phyloP scores from a whole-genome alignment of 768 basidiomycete species.

The Collybia sordida region DNA sequence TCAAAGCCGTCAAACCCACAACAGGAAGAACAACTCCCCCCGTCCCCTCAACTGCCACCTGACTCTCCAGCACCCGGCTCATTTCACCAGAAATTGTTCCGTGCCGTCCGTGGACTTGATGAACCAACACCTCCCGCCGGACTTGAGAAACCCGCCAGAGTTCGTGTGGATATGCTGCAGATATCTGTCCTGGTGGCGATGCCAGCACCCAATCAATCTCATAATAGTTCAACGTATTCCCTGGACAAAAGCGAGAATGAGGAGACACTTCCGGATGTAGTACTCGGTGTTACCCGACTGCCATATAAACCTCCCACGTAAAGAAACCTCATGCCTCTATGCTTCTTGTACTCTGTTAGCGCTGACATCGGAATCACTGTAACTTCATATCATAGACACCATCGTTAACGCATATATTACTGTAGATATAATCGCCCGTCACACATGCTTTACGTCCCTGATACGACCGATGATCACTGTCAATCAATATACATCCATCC shows the following conservation, averaged over 20 bases:
- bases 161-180: conserved; percentile 40
- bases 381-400: not conserved
- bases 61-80: conserved; percentile 1
- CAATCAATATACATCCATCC: not conserved
- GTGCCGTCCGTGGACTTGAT: conserved; percentile 4
- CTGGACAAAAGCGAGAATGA: conserved; percentile 20
- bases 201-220: conserved; percentile 38
- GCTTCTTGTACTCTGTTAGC: conserved; percentile 6
- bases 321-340: not conserved
- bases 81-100: conserved; percentile 5
- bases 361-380: conserved; percentile 6
- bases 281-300: conserved; percentile 45
- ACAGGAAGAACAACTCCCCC: conserved; percentile 5
- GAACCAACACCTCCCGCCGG: conserved; percentile 4
- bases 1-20: conserved; percentile 13
- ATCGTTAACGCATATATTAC: not conserved
- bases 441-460: conserved; percentile 3
- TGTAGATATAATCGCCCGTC: conserved; percentile 1
- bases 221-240: conserved; percentile 17
- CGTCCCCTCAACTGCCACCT: conserved; percentile 8
- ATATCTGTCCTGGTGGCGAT: conserved; percentile 59
- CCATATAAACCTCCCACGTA: conserved; percentile 21
- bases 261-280: conserved; percentile 46
- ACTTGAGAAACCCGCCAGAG: conserved; percentile 2
- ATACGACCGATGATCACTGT: not conserved